These are phyloP conservation scores for Trichomonascus vanleenenianus DNA, from an alignment of 805 yeast genomes.

Conservation along the genomic window DNA sequence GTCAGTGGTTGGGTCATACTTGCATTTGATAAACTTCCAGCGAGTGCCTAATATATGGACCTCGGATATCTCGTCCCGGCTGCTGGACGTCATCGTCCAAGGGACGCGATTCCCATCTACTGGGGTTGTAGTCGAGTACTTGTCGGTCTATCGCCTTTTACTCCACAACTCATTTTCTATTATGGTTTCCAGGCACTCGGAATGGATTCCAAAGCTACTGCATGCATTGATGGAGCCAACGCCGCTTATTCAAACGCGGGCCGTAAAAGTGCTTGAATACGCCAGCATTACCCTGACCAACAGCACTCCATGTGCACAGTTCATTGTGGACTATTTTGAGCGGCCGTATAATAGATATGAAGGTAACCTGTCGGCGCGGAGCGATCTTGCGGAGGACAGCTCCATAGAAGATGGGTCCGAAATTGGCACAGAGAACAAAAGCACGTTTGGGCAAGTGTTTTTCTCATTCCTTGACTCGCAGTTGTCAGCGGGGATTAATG, in stretches of 20 bases:
- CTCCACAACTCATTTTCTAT: slow-evolving; percentile 7
- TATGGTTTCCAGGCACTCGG: slow-evolving; percentile 10
- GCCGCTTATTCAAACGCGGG: slow-evolving; percentile 11
- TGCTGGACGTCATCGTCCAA: slow-evolving; percentile 9
- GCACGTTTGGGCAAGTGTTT: too few species aligned
- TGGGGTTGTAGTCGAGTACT: slow-evolving; percentile 12
- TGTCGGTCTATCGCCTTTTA: slow-evolving; percentile 9
- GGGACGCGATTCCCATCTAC: slow-evolving; percentile 14
- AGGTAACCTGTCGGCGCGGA: too few species aligned
- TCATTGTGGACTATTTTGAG: too few species aligned
- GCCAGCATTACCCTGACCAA: neutral
- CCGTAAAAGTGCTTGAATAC: neutral
- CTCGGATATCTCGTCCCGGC: slow-evolving; percentile 12
- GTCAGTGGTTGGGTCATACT: slow-evolving; percentile 14
- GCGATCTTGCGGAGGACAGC: too few species aligned
- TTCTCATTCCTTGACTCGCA: too few species aligned
- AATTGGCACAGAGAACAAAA: slow-evolving; percentile 13
- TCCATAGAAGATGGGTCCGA: slow-evolving; percentile 6
- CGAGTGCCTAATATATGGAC: slow-evolving; percentile 11
- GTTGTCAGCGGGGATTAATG: too few species aligned
- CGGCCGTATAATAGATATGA: too few species aligned
- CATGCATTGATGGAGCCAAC: slow-evolving; percentile 7
- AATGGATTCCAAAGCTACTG: slow-evolving; percentile 15
- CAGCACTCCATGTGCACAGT: too few species aligned
- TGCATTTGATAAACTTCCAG: slow-evolving; percentile 18